These are phyloP conservation scores for Sordariomycetes sp. DNA, from an alignment of 2,329 filamentous ascomycete genomes.

Conservation along the genomic window DNA sequence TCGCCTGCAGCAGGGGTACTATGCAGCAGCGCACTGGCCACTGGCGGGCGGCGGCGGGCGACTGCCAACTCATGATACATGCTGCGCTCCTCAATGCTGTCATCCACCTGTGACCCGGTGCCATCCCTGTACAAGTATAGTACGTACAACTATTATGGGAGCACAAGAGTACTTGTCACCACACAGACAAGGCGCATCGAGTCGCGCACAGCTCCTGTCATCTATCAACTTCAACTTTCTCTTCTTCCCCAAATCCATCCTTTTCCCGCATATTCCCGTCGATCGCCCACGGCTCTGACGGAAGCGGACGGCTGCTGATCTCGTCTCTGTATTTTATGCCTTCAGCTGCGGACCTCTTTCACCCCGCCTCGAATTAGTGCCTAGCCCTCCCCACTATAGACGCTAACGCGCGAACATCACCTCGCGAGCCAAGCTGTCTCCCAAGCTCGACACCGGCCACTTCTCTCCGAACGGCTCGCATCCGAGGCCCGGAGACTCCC, in stretches of 20 bases:
- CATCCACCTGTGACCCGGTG: background rate
- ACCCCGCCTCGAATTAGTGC: background rate
- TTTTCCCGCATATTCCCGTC: background rate
- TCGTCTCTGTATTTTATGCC: background rate
- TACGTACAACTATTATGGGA: background rate
- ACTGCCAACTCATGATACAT: slow-evolving; percentile 2
- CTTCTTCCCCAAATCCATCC: background rate
- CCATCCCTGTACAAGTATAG: background rate
- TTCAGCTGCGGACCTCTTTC: background rate
- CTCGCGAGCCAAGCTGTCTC: background rate
- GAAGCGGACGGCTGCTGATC: background rate
- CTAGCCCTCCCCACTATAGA: background rate
- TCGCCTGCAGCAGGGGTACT: background rate
- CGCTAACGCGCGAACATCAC: background rate
- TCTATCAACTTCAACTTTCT: background rate
- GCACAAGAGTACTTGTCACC: background rate
- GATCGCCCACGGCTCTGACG: background rate
- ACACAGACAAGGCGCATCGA: background rate
- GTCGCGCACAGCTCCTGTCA: background rate
- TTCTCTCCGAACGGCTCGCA: background rate
- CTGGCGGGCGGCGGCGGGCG: background rate
- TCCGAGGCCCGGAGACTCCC: background rate
- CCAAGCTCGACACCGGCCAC: background rate
- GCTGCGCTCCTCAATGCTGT: background rate
- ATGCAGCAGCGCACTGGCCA: background rate